These are phyloP conservation scores for Fusarium longipes DNA, from an alignment of 2,329 filamentous ascomycete genomes.

Conservation along the genomic window DNA sequence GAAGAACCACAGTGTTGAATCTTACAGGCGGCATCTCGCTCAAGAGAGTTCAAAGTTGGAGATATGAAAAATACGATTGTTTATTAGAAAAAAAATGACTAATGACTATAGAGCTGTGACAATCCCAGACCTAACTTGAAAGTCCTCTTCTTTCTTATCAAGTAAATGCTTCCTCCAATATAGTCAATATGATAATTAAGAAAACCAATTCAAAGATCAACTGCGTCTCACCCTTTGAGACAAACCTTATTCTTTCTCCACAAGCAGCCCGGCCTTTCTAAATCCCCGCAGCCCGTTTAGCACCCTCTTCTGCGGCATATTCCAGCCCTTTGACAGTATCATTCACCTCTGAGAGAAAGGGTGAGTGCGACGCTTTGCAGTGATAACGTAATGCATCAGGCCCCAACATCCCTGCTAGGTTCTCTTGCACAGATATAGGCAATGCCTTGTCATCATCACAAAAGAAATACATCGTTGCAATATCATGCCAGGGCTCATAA, in stretches of 20 bases:
- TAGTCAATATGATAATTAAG: no score
- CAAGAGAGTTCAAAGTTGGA: no score
- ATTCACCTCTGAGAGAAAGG: conserved; percentile 24
- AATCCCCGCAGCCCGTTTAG: not conserved
- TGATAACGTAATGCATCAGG: conserved; percentile 14
- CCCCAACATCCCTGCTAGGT: conserved; percentile 33
- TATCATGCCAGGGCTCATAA: conserved; percentile 47
- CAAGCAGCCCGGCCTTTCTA: not conserved
- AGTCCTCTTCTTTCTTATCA: no score
- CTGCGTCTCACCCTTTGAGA: not conserved
- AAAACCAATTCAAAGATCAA: no score
- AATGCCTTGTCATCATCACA: conserved; percentile 43
- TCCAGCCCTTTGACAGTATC: conserved; percentile 34
- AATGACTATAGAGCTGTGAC: no score
- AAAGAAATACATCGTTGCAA: conserved; percentile 44
- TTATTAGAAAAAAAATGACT: no score
- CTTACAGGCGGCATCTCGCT: no score
- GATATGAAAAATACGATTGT: no score
- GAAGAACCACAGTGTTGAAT: no score
- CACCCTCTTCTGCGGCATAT: conserved; percentile 18
- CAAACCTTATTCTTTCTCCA: not conserved
- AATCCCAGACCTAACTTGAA: no score
- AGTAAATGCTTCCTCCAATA: no score
- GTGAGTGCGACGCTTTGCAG: conserved; percentile 26
- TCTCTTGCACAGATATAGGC: conserved; percentile 31